Evolutionary conservation across 2,329 filamentous ascomycete species (phyloP).

Genomic region (Ceratocystis destructans): DNA sequence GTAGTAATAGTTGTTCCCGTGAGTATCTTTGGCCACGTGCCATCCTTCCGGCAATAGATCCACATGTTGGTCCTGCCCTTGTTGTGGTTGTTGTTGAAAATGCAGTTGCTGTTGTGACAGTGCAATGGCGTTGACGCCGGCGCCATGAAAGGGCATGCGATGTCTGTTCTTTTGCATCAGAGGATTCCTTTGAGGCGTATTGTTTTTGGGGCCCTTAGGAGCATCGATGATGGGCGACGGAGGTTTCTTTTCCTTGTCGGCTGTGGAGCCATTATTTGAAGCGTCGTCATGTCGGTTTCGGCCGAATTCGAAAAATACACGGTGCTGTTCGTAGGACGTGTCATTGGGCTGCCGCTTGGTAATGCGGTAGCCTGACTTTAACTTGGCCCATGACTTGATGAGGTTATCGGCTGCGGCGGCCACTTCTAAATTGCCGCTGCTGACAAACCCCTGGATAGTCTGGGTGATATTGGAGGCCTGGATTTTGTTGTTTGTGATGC

Average conservation of each 20-base stretch:
- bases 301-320: slow-evolving; percentile 11
- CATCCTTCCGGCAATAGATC: slow-evolving; percentile 65
- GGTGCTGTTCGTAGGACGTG: slow-evolving; percentile 10
- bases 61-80: slow-evolving; percentile 2
- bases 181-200: slow-evolving; percentile 37
- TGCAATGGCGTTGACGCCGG: slow-evolving; percentile 22
- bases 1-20: slow-evolving; percentile 75
- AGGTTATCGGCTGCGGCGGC: slow-evolving; percentile 55
- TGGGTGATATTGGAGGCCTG: slow-evolving; percentile 89
- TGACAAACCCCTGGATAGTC: slow-evolving; percentile 54
- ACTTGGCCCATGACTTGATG: slow-evolving; percentile 72
- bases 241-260: slow-evolving; percentile 40
- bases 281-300: slow-evolving; percentile 11
- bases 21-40: slow-evolving; percentile 59
- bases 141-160: slow-evolving; percentile 35
- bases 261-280: slow-evolving; percentile 23
- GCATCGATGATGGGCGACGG: slow-evolving; percentile 39
- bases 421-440: slow-evolving; percentile 61
- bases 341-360: slow-evolving; percentile 57
- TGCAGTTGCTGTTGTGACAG: slow-evolving; percentile 25
- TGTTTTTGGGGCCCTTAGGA: slow-evolving; percentile 48
- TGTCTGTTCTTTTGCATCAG: slow-evolving; percentile 1
- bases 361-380: slow-evolving; percentile 86
- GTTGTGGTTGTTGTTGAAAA: neutral
- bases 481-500: slow-evolving; percentile 92